A percentile compares a stretch with the other conserved stretches of the same genome.
Conservation (phyloP, 306 rosid species). For the Prunus dulcis region DNA sequence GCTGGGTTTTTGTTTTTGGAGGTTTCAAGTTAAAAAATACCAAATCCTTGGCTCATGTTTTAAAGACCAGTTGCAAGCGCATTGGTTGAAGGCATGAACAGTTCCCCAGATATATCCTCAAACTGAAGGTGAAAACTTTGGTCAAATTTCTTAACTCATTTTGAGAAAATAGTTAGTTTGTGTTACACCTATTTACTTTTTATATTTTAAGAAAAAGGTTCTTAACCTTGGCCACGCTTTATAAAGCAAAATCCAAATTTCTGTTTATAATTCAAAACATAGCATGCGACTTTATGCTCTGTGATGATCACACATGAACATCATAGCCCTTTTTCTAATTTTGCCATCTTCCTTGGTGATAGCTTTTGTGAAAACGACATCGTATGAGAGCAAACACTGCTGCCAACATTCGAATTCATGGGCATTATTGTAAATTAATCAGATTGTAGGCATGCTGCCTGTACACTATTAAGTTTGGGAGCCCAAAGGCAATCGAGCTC, state of each 20-base stretch:
- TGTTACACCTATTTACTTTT: neutral
- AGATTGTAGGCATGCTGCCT: too few relatives aligned
- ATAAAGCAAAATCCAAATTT: neutral
- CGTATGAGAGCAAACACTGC: too few relatives aligned
- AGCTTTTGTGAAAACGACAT: too few relatives aligned
- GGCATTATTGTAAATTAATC: too few relatives aligned
- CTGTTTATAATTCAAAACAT: neutral
- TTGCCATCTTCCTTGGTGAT: too few relatives aligned
- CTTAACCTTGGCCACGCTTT: neutral
- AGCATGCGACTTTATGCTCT: neutral
- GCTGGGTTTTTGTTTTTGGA: neutral
- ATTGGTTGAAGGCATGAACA: slow-evolving; percentile 44
- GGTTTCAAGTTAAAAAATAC: neutral
- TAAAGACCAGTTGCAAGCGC: slow-evolving; percentile 9
- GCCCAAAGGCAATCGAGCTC: too few relatives aligned
- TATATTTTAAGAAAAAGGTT: neutral
- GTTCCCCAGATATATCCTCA: neutral
- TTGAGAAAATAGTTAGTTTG: neutral
- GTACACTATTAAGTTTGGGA: too few relatives aligned
- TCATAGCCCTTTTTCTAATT: too few relatives aligned
- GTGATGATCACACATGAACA: too few relatives aligned
- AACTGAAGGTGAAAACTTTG: neutral
- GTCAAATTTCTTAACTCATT: neutral
- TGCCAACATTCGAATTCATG: too few relatives aligned
- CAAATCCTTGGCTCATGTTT: neutral